Conservation (phyloP, 192 early-diverging fungal species). For the Umbelopsis vinacea region DNA sequence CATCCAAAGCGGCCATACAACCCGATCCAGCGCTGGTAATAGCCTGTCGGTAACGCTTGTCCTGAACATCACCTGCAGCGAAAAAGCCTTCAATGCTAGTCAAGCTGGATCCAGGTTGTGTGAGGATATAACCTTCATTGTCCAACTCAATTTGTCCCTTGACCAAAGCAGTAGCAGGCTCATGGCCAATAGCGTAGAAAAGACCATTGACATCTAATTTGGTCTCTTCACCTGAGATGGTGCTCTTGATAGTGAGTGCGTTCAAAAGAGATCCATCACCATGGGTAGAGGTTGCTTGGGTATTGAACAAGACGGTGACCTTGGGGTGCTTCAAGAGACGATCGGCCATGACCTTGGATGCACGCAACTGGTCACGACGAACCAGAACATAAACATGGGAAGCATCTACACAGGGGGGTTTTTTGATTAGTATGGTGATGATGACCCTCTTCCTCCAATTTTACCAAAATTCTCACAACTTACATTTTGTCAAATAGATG, state of each 20-base stretch:
- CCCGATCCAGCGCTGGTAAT: slow-evolving; percentile 96
- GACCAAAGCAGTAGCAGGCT: slow-evolving; percentile 80
- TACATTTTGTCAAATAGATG: slow-evolving; percentile 93
- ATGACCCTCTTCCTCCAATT: too few relatives aligned
- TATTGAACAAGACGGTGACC: slow-evolving; percentile 93
- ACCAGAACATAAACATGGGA: slow-evolving; percentile 94
- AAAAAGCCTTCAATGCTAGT: slow-evolving; percentile 94
- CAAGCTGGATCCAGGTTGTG: slow-evolving; percentile 73
- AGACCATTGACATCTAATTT: slow-evolving; percentile 84
- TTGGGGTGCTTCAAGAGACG: slow-evolving; percentile 86
- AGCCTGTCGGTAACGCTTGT: slow-evolving; percentile 95
- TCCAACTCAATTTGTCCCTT: slow-evolving; percentile 83
- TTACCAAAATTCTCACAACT: slow-evolving; percentile 23
- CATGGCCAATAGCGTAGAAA: slow-evolving; percentile 98
- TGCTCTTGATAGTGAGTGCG: slow-evolving; percentile 78
- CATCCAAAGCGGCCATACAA: slow-evolving; percentile 98
- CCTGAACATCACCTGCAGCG: slow-evolving; percentile 98
- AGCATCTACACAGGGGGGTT: slow-evolving; percentile 53
- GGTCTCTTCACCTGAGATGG: slow-evolving; percentile 67
- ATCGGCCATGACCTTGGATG: slow-evolving; percentile 96
- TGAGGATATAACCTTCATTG: slow-evolving; percentile 88
- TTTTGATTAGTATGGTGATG: too few relatives aligned
- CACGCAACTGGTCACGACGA: slow-evolving; percentile 93
- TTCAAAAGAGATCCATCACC: slow-evolving; percentile 84
- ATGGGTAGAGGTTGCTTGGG: slow-evolving; percentile 79